A percentile compares a stretch with the other conserved stretches of the same genome.
Evolutionary conservation across 2,329 filamentous ascomycete genomes (phyloP).

Genomic region (Xylariales sp.): DNA sequence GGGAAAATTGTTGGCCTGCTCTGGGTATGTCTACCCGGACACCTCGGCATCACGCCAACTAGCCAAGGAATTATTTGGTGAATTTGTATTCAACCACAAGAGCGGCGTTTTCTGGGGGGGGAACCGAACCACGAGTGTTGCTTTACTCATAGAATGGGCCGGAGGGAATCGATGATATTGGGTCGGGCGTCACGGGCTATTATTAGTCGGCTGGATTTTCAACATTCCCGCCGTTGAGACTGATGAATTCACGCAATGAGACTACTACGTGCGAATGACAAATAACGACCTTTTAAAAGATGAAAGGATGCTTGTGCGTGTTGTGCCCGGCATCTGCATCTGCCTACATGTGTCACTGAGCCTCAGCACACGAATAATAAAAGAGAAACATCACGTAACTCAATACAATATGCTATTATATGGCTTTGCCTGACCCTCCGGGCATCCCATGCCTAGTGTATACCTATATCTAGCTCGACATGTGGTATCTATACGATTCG

Average conservation of each 20-base stretch:
- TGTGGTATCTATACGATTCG: background rate
- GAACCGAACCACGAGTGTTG: background rate
- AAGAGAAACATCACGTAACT: background rate
- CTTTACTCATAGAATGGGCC: slow-evolving; percentile 22
- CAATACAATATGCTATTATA: background rate
- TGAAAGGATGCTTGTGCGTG: background rate
- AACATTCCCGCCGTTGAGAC: slow-evolving; percentile 23
- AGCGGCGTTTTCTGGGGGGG: slow-evolving; percentile 22
- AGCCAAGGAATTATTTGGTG: background rate
- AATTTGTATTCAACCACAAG: slow-evolving; percentile 31
- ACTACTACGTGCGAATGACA: background rate
- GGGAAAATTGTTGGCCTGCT: background rate
- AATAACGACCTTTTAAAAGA: background rate
- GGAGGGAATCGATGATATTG: slow-evolving; percentile 1
- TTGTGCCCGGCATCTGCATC: background rate
- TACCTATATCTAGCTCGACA: background rate
- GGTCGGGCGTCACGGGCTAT: slow-evolving; percentile 24
- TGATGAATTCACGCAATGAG: background rate
- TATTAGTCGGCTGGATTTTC: slow-evolving; percentile 26
- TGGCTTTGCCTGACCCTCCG: background rate
- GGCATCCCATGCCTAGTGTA: background rate
- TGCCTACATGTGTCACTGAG: background rate
- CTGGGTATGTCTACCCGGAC: background rate
- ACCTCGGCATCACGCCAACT: background rate
- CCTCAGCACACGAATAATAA: background rate